A percentile compares a stretch with the other conserved stretches of the same genome.
phyloP scores from a whole-genome alignment of 768 basidiomycete species.

The Infundibulicybe gibba region DNA sequence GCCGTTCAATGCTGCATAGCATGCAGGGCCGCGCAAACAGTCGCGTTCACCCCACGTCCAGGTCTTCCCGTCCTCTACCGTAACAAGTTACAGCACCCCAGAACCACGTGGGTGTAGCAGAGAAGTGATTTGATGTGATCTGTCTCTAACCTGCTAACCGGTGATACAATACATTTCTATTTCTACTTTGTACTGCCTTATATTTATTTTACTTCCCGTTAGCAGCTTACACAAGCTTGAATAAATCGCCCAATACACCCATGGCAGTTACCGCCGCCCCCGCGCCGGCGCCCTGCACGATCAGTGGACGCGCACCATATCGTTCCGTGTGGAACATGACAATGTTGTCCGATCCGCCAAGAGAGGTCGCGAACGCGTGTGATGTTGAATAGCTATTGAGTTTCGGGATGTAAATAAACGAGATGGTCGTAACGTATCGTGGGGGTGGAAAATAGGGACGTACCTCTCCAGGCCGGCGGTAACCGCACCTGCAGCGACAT shows the following conservation, averaged over 20 bases:
- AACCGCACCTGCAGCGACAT: constrained; percentile 66
- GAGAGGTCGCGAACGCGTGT: constrained; percentile 94
- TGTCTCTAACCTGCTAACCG: no score
- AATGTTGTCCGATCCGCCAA: constrained; percentile 97
- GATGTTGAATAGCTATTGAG: constrained; percentile 71
- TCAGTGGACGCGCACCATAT: constrained; percentile 84
- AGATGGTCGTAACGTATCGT: not conserved
- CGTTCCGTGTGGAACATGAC: constrained; percentile 95
- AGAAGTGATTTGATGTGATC: no score
- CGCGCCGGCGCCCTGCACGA: constrained; percentile 94
- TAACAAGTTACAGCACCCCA: no score
- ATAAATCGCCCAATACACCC: constrained; percentile 89
- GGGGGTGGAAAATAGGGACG: constrained; percentile 22
- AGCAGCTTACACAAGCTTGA: constrained; percentile 44
- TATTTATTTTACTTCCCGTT: no score
- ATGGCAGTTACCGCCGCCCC: constrained; percentile 99
- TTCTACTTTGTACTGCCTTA: no score
- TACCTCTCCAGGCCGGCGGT: constrained; percentile 90
- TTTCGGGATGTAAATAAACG: constrained; percentile 2
- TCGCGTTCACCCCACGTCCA: no score
- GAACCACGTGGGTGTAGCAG: no score
- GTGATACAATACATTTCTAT: no score
- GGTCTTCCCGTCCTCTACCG: no score
- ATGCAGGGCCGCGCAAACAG: no score
- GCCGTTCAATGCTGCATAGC: no score